A percentile compares a stretch with the other conserved stretches of the same genome.
Evolutionary conservation across 306 rosid genomes (phyloP).

Genomic region (Trichosanthes cucumerina): DNA sequence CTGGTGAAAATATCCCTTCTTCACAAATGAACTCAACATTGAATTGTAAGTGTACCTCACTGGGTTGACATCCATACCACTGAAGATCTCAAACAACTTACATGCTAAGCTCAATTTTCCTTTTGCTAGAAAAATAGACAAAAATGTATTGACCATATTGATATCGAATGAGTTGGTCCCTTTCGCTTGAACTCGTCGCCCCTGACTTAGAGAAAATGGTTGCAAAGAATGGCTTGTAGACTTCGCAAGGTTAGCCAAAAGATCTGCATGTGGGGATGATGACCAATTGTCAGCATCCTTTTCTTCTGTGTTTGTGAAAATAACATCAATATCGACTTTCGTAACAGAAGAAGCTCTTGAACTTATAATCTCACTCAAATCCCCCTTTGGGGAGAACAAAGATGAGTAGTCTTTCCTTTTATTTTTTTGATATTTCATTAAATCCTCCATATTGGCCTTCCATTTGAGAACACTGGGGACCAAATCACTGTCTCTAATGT

Average conservation of each 20-base stretch:
- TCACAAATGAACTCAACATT: constrained; percentile 80
- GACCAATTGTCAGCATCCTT: constrained; percentile 43
- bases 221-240: constrained; percentile 25
- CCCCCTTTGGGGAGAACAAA: constrained; percentile 55
- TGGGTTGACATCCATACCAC: constrained; percentile 55
- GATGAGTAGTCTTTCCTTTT: constrained; percentile 50
- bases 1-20: constrained; percentile 74
- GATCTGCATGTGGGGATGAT: constrained; percentile 73
- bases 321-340: constrained; percentile 5
- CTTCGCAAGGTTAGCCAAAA: constrained; percentile 38
- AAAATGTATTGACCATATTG: constrained; percentile 79
- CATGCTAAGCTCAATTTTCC: constrained; percentile 84
- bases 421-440: constrained; percentile 41
- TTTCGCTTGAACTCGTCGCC: constrained; percentile 55
- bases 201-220: constrained; percentile 35
- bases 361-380: constrained; percentile 41
- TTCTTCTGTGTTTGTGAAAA: constrained; percentile 13
- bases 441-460: constrained; percentile 71
- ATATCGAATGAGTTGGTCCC: constrained; percentile 47
- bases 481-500: constrained; percentile 59
- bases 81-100: constrained; percentile 81
- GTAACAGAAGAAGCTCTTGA: constrained; percentile 24
- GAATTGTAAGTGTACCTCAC: constrained; percentile 75
- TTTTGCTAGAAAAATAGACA: constrained; percentile 76
- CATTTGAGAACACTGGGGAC: constrained; percentile 61